These are phyloP conservation scores for Salix purpurea DNA, from an alignment of 345 rosid species.

Conservation along the genomic window DNA sequence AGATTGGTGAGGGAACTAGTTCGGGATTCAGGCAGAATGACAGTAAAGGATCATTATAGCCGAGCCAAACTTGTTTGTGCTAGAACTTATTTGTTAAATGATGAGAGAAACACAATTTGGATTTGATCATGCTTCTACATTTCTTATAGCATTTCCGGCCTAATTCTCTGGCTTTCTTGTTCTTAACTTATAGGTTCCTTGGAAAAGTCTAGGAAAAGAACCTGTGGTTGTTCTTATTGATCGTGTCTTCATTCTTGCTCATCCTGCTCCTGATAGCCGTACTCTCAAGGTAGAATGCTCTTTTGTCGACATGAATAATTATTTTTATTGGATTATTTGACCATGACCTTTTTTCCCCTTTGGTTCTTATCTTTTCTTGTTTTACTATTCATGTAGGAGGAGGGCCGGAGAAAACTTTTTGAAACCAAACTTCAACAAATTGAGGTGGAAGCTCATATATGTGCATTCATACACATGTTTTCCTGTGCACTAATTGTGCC, in stretches of 20 bases:
- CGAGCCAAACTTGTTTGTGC: too few species aligned
- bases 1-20: not conserved
- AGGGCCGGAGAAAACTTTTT: conserved; percentile 74
- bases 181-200: conserved; percentile 65
- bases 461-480: too few species aligned
- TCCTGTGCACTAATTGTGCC: not conserved
- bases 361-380: conserved; percentile 6
- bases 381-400: conserved; percentile 48
- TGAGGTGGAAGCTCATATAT: conserved; percentile 46
- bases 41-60: too few species aligned
- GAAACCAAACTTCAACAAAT: conserved; percentile 91
- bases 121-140: not conserved
- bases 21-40: too few species aligned
- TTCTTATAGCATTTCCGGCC: not conserved
- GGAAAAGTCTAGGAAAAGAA: conserved; percentile 97
- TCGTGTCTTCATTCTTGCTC: conserved; percentile 86
- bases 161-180: conserved; percentile 4
- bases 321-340: conserved; percentile 9
- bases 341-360: not conserved
- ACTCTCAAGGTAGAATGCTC: conserved; percentile 51
- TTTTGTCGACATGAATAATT: conserved; percentile 7
- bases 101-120: too few species aligned
- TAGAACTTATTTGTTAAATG: too few species aligned
- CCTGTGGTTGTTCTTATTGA: conserved; percentile 92
- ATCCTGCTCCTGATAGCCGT: conserved; percentile 61